These are phyloP conservation scores for Thinopyrum elongatum DNA, from an alignment of 176 grass and related monocot genomes.

Conservation along the genomic window DNA sequence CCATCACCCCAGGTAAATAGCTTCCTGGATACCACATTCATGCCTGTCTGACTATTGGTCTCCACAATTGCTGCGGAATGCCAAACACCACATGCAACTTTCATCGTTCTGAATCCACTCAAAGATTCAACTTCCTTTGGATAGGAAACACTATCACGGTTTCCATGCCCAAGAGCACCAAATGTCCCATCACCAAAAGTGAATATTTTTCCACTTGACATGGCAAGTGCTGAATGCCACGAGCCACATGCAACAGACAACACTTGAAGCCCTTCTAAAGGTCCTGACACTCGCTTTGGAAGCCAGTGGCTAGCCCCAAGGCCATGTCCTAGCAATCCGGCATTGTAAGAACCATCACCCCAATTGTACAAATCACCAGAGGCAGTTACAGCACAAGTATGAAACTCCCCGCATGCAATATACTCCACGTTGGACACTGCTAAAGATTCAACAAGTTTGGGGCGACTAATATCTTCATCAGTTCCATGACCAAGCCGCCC, in stretches of 20 bases:
- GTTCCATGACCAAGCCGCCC: slow-evolving; percentile 75
- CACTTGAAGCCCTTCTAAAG: slow-evolving; percentile 77
- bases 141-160: slow-evolving; percentile 57
- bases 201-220: slow-evolving; percentile 67
- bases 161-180: slow-evolving; percentile 82
- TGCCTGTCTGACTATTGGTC: slow-evolving; percentile 35
- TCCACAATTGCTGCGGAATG: slow-evolving; percentile 93
- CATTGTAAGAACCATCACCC: slow-evolving; percentile 74
- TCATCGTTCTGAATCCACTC: slow-evolving; percentile 51
- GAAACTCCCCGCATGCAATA: slow-evolving; percentile 86
- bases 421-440: slow-evolving; percentile 70
- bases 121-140: slow-evolving; percentile 78
- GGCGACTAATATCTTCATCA: slow-evolving; percentile 61
- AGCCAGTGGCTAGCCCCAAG: slow-evolving; percentile 62
- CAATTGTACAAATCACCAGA: slow-evolving; percentile 84
- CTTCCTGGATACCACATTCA: slow-evolving; percentile 56
- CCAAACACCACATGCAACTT: slow-evolving; percentile 90
- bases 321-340: slow-evolving; percentile 79
- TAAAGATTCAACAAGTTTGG: slow-evolving; percentile 82
- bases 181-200: slow-evolving; percentile 94
- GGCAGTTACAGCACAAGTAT: slow-evolving; percentile 77
- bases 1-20: slow-evolving; percentile 96
- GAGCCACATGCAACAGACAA: slow-evolving; percentile 74
- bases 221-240: slow-evolving; percentile 86
- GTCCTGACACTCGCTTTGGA: slow-evolving; percentile 77